Percentiles rank a stretch among this genome's conserved stretches.
phyloP scores from a whole-genome alignment of 2,329 filamentous ascomycete species.

The Chrysoporthe deuterocubensis region DNA sequence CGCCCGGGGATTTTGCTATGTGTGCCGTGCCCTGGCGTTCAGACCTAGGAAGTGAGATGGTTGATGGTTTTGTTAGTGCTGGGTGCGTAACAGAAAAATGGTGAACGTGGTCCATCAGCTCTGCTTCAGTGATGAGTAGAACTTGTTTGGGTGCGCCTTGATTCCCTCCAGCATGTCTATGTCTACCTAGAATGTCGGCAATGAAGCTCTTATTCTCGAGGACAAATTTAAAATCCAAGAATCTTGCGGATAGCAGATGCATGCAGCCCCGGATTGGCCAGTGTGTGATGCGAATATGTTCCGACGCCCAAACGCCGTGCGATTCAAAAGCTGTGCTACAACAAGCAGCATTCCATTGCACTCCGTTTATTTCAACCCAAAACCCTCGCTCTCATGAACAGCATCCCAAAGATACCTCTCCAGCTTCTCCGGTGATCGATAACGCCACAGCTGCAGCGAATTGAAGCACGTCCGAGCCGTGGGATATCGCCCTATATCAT shows the following conservation, averaged over 20 bases:
- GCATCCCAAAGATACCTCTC: conserved; percentile 80
- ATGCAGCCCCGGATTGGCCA: not conserved
- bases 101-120: not conserved
- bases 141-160: not conserved
- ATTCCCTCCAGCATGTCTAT: conserved; percentile 5
- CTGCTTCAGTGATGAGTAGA: not conserved
- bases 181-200: conserved; percentile 15
- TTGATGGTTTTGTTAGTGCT: not conserved
- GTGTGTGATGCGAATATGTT: conserved; percentile 5
- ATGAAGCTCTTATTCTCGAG: conserved; percentile 2
- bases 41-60: too few relatives aligned
- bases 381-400: conserved; percentile 88
- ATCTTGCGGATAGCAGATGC: conserved; percentile 1
- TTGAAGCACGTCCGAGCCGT: conserved; percentile 94
- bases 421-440: conserved; percentile 67
- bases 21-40: too few relatives aligned
- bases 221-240: not conserved
- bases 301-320: conserved; percentile 13
- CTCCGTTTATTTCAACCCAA: conserved; percentile 73
- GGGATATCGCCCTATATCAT: conserved; percentile 76
- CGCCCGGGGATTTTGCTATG: too few relatives aligned
- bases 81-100: not conserved
- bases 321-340: conserved; percentile 8
- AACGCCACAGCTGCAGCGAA: conserved; percentile 76
- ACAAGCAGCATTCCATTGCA: not conserved